Base-by-base conservation (phyloP, 176 grass and related monocot species). In the Rhynchospora breviuscula region DNA sequence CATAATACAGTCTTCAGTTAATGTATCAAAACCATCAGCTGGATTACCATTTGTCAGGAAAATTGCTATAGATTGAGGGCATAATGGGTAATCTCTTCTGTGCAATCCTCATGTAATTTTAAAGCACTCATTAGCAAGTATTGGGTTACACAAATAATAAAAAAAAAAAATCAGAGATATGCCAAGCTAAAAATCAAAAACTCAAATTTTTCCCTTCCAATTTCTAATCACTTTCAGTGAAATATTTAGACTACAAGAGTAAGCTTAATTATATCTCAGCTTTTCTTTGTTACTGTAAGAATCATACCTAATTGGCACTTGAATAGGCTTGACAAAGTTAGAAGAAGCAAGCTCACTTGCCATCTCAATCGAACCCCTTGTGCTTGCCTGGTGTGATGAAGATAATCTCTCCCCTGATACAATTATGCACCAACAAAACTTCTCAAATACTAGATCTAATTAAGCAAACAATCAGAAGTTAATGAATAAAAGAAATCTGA, bases 351-450 rank as follows among this genome's bases (percentile, higher is more conserved):
- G 80, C 62, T 93, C 91, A 62, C 80, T 92, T 45, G 81, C 86
- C 90, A 90, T 84, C 44, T 95, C 93, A 47, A 88, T 82, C 49
- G 78, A 81, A 78, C 94, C 94, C 87, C 91, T 93, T 46, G 93
- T 91, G 81, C 91, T 93, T 40, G 91, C 91, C 80, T 97, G 93
- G 70, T 87, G 89, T 12, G 87, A 91, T 8, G 93, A 93, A 81
- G 91, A 93, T 84, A 97, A 85, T 57, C 87, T 87, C 81, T 80
- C 87, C 90, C 84, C 90, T 89, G 29, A 77, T 67, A 72, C 73
- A 67, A 79, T 60, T n/a, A 64, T 13, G 10, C 14, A 64, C 45
- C 7, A 64, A 81, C 33, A 81, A 13, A 71, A 73, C 69, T 49
- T 73, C 45, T 81, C 76, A 40, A 56, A 9, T 40, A 8, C 5